A percentile compares a stretch with the other conserved stretches of the same genome.
Conservation (phyloP, 495 filamentous ascomycete species). For the Aspergillus homomorphus region DNA sequence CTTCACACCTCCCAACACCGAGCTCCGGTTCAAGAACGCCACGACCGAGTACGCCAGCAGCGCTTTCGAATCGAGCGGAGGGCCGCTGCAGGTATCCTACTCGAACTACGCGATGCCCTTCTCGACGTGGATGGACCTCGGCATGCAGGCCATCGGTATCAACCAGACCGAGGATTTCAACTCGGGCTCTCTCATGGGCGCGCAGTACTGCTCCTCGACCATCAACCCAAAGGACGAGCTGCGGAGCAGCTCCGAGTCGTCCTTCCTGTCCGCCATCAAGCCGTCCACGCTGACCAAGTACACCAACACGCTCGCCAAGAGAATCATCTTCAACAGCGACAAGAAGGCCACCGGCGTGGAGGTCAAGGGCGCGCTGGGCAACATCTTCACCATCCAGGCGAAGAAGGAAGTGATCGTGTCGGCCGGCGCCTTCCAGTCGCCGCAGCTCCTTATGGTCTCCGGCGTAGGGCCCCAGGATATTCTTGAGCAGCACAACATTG, state of each 20-base stretch:
- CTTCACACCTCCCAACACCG: constrained; percentile 49
- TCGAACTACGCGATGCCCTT: constrained; percentile 48
- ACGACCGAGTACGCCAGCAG: constrained; percentile 40
- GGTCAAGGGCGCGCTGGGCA: constrained; percentile 9
- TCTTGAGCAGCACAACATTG: constrained; percentile 38
- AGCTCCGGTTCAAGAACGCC: constrained; percentile 35
- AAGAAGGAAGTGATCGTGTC: constrained; percentile 53
- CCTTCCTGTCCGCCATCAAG: constrained; percentile 26
- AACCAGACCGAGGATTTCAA: constrained; percentile 36
- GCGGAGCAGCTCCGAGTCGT: constrained; percentile 35
- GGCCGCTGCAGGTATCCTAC: constrained; percentile 51
- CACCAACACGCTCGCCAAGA: constrained; percentile 23
- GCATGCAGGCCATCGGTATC: constrained; percentile 42
- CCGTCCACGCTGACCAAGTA: constrained; percentile 19
- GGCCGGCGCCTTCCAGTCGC: constrained; percentile 43
- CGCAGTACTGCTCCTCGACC: constrained; percentile 35
- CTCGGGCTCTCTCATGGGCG: constrained; percentile 38
- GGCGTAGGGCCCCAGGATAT: constrained; percentile 39
- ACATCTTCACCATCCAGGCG: constrained; percentile 31
- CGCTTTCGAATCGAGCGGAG: constrained; percentile 28
- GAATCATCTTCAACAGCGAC: constrained; percentile 23
- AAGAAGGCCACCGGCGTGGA: constrained; percentile 24
- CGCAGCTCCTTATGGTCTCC: constrained; percentile 30
- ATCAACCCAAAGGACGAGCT: constrained; percentile 30
- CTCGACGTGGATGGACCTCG: constrained; percentile 35